Conservation (phyloP, 1,139 yeast genomes). For the Barnettozyma hawaiiensis region DNA sequence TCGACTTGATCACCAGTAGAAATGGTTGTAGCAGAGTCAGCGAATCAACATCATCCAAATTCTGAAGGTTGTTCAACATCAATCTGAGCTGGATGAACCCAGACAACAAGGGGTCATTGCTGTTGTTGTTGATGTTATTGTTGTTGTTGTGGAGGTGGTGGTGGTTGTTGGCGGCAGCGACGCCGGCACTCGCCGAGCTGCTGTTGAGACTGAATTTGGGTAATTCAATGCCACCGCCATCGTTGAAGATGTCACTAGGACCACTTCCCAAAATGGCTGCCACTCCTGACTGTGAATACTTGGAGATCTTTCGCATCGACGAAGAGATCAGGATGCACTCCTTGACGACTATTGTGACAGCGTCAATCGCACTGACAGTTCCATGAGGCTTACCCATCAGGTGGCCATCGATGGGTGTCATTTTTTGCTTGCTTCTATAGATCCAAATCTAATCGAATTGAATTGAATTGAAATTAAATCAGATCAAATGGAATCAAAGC, state of each 20-base stretch:
- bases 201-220: constrained; percentile 24
- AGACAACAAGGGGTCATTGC: constrained; percentile 63
- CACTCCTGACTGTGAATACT: constrained; percentile 78
- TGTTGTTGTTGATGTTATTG: too few relatives aligned
- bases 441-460: too few relatives aligned
- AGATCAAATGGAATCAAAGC: too few relatives aligned
- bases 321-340: constrained; percentile 85
- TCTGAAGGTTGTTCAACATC: constrained; percentile 54
- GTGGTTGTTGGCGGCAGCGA: too few relatives aligned
- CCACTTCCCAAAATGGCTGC: constrained; percentile 72
- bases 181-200: constrained; percentile 16
- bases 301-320: constrained; percentile 83
- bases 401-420: constrained; percentile 8
- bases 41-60: constrained; percentile 57
- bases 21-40: constrained; percentile 81
- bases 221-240: constrained; percentile 38
- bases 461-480: too few relatives aligned
- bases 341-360: constrained; percentile 76
- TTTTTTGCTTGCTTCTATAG: not conserved
- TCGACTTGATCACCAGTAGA: constrained; percentile 76
- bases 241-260: constrained; percentile 37
- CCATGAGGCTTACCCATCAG: constrained; percentile 6
- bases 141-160: too few relatives aligned
- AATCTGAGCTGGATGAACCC: constrained; percentile 77
- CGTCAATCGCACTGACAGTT: constrained; percentile 45